Evolutionary conservation across 352 stramenopile species (phyloP).

Genomic region (Phytophthora hibernalis): DNA sequence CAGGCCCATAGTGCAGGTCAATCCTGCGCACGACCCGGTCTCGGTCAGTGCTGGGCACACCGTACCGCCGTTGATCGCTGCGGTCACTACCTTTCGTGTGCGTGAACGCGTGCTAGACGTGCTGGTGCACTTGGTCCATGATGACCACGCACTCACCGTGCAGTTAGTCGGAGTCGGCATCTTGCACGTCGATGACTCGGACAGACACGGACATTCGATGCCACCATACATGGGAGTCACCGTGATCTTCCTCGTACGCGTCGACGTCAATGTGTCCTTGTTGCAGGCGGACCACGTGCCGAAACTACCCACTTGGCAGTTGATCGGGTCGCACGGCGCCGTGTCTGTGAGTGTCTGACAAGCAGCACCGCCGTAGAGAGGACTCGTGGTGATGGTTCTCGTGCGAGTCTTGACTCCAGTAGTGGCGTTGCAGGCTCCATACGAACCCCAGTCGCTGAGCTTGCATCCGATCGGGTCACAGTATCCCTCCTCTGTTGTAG

Average conservation of each 20-base stretch:
- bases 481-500: conserved; percentile 34
- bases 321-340: conserved; percentile 52
- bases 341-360: conserved; percentile 42
- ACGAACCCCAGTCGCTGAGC: conserved; percentile 49
- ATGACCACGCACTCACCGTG: conserved; percentile 49
- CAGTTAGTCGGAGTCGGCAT: conserved; percentile 54
- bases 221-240: conserved; percentile 45
- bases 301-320: conserved; percentile 54
- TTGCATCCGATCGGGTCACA: conserved; percentile 59
- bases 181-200: conserved; percentile 48
- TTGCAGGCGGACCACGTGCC: conserved; percentile 44
- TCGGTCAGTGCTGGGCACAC: conserved; percentile 52
- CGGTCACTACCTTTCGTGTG: conserved; percentile 49
- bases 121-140: conserved; percentile 58
- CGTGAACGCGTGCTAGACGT: conserved; percentile 39
- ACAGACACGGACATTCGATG: conserved; percentile 46
- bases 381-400: conserved; percentile 32
- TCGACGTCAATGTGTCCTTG: conserved; percentile 31
- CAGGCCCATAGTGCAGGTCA: conserved; percentile 55
- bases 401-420: conserved; percentile 48
- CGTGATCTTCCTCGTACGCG: conserved; percentile 40
- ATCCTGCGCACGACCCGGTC: conserved; percentile 40
- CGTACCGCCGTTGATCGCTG: conserved; percentile 40
- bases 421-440: conserved; percentile 39
- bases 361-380: conserved; percentile 46